A percentile compares a stretch with the other conserved stretches of the same genome.
Evolutionary conservation across 2,329 filamentous ascomycete species (phyloP).

Genomic region (Stagonosporopsis vannaccii): DNA sequence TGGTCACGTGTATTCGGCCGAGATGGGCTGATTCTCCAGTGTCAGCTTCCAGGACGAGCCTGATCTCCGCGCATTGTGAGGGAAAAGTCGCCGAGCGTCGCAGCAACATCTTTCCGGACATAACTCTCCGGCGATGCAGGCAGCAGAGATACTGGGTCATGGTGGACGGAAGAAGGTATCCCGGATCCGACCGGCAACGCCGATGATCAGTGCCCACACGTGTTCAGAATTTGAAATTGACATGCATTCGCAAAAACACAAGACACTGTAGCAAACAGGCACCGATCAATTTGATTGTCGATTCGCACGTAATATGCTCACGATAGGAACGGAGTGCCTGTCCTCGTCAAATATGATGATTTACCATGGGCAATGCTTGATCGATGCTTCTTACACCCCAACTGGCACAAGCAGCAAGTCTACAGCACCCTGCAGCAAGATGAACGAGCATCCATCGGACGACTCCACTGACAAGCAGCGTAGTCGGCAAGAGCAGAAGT

Average conservation of each 20-base stretch:
- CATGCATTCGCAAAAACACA: not conserved
- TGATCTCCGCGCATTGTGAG: not conserved
- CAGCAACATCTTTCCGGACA: not conserved
- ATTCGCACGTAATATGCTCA: not conserved
- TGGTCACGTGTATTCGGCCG: constrained; percentile 13
- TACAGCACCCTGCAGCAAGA: no score
- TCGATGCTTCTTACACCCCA: no score
- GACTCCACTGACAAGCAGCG: no score
- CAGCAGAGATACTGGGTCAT: not conserved
- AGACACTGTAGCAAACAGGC: not conserved
- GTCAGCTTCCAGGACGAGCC: not conserved
- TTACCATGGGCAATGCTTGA: no score
- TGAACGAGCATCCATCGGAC: no score
- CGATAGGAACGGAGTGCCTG: not conserved
- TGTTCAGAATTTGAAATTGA: not conserved
- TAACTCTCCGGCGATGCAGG: not conserved
- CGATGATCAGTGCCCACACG: not conserved
- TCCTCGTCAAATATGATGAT: no score
- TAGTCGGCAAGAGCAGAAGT: no score
- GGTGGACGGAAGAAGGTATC: not conserved
- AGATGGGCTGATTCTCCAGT: constrained; percentile 2
- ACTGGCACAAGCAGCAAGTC: no score
- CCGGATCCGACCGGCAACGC: not conserved
- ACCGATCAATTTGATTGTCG: not conserved
- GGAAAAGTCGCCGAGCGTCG: not conserved